Evolutionary conservation across 2,329 filamentous ascomycete species (phyloP), one percentile per base, ranked within the genome.

Genomic region (Onygena corvina): DNA sequence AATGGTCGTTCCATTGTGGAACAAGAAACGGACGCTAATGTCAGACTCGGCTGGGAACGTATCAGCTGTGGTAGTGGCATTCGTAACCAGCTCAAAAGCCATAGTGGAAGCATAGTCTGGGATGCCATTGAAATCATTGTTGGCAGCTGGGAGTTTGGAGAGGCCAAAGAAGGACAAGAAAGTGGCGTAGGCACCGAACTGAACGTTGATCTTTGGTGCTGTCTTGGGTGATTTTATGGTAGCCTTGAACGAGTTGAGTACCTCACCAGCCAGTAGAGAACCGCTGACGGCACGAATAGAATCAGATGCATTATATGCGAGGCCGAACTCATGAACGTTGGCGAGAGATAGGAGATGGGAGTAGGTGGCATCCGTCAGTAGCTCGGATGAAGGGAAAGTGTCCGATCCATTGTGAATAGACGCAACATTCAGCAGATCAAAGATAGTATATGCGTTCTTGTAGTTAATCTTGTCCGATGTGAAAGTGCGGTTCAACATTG

Each of bases 51-150:
- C 56, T 2, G 73, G 73, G 57, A 75, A 73, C 0, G 59, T 60
- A 6, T 59, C 58, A 3, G 60, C 59, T 4, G 60, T 57, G 3
- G 60, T 60, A 2, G 58, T 54, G 9, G 56, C 56, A 53, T 77
- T 73, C 34, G 77, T 81, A 58, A 80, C 75, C 18, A 75, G 75
- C 71, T 94, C 89, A 63, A 93, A 89, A 4, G 74, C 74, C 77
- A 94, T 86, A 55, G 80, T 80, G 2, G 81, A 83, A 3, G 87
- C 87, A 60, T 94, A 94, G 68, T 88, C 82, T n/a, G 83, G 80
- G 9, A 94, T 71, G 49, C 84, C 84, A 52, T 70, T 80, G 70
- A 94, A 94, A 63, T 84, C 70, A 1, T 67, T 57, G 51, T 73
- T 76, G 1, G 68, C 73, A 21, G 57, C 50, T 3, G 69, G 62